phyloP scores from a whole-genome alignment of 805 yeast species.

The Saturnispora gosingensis region DNA sequence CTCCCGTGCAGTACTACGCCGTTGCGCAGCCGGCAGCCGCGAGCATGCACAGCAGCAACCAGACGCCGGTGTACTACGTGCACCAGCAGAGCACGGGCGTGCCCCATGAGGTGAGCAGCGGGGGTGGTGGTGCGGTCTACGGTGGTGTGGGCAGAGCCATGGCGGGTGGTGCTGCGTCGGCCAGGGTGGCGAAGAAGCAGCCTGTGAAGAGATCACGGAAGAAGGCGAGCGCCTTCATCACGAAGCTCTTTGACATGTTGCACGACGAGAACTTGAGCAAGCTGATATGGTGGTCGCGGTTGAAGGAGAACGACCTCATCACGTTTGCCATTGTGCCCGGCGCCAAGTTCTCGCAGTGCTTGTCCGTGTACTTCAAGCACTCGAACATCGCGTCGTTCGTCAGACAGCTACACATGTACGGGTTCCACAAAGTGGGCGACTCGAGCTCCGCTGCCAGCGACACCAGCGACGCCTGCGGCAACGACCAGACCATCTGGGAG shows the following conservation, averaged over 20 bases:
- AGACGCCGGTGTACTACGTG: not conserved
- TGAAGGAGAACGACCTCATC: conserved; percentile 33
- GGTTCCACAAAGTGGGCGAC: conserved; percentile 74
- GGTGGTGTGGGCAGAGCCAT: not conserved
- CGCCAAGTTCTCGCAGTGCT: conserved; percentile 48
- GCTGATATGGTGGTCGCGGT: conserved; percentile 56
- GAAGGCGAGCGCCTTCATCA: conserved; percentile 55
- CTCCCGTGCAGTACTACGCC: not conserved
- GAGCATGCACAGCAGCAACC: not conserved
- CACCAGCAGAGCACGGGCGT: not conserved
- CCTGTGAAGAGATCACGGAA: not conserved
- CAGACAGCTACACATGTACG: conserved; percentile 92
- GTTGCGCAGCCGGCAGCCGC: not conserved
- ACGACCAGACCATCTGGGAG: conserved; percentile 36
- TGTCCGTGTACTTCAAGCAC: conserved; percentile 81
- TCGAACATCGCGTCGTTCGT: conserved; percentile 91
- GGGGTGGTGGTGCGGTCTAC: not conserved
- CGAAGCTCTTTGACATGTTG: conserved; percentile 55
- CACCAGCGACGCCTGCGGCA: not conserved
- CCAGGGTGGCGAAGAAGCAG: conserved; percentile 1
- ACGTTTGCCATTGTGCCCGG: conserved; percentile 61
- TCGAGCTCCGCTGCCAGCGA: conserved; percentile 20
- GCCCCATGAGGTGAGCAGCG: not conserved
- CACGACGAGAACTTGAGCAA: conserved; percentile 43
- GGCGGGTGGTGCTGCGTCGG: not conserved